Evolutionary conservation across 1,284 basidiomycete genomes (phyloP).

Genomic region (Microbotryum scabiosae): DNA sequence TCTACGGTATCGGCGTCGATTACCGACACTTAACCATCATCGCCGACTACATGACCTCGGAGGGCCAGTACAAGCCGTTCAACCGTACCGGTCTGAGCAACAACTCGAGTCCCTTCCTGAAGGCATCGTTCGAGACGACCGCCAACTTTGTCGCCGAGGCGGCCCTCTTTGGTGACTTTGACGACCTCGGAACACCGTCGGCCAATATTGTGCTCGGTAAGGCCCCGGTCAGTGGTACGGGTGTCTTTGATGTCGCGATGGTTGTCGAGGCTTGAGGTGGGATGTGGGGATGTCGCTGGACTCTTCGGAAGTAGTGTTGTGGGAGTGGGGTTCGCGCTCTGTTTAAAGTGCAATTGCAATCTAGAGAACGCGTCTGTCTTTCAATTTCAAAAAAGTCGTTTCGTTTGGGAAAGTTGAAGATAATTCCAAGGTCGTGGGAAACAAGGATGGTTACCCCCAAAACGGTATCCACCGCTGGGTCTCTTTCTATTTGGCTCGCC

Average conservation of each 20-base stretch:
- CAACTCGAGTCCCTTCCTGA: conserved; percentile 85
- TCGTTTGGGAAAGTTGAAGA: too few species aligned
- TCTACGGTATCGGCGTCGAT: conserved; percentile 95
- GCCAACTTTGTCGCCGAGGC: conserved; percentile 93
- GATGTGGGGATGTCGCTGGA: too few species aligned
- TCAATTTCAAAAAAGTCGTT: too few species aligned
- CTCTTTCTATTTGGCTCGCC: too few species aligned
- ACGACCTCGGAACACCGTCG: conserved; percentile 69
- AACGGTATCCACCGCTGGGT: too few species aligned
- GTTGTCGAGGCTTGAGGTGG: conserved; percentile 17
- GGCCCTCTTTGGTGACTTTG: conserved; percentile 87
- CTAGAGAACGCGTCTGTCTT: too few species aligned
- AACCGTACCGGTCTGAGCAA: conserved; percentile 89
- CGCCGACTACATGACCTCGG: conserved; percentile 99
- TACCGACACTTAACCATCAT: conserved; percentile 91
- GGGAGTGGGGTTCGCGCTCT: too few species aligned
- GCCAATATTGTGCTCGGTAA: conserved; percentile 74
- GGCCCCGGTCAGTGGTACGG: conserved; percentile 74
- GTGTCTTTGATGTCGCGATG: conserved; percentile 59
- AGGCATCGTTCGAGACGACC: conserved; percentile 96
- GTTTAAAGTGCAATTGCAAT: too few species aligned
- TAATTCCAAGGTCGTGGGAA: too few species aligned
- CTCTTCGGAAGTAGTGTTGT: too few species aligned
- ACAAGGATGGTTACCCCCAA: too few species aligned
- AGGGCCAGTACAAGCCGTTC: conserved; percentile 95